A percentile compares a stretch with the other conserved stretches of the same genome.
Conservation (phyloP, 1,284 basidiomycete species). For the Tilletia walkeri region DNA sequence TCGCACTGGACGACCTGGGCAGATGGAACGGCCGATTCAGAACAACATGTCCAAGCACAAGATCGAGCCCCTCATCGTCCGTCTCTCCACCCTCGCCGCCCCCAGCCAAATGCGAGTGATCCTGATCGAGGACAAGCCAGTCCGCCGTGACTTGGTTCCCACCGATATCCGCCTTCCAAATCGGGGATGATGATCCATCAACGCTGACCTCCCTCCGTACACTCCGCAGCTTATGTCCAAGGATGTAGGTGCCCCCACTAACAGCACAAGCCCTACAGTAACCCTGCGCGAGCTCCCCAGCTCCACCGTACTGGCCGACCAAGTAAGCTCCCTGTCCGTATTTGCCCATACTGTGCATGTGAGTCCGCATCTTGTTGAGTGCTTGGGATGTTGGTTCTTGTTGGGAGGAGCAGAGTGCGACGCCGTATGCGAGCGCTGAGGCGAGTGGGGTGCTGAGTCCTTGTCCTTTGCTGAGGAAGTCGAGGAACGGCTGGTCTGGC, state of each 20-base stretch:
- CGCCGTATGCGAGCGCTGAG: slow-evolving; percentile 46
- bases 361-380: slow-evolving; percentile 53
- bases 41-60: not conserved
- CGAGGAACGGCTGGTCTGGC: not conserved
- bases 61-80: not conserved
- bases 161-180: slow-evolving; percentile 56
- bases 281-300: slow-evolving; percentile 50
- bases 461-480: slow-evolving; percentile 61
- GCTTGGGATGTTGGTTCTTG: slow-evolving; percentile 26
- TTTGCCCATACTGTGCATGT: slow-evolving; percentile 75
- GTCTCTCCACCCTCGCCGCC: not conserved
- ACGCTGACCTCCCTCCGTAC: not conserved
- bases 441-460: slow-evolving; percentile 64
- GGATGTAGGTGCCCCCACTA: not conserved
- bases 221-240: not conserved
- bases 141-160: slow-evolving; percentile 63
- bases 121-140: slow-evolving; percentile 60
- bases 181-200: not conserved
- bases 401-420: slow-evolving; percentile 48
- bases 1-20: not conserved
- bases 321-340: slow-evolving; percentile 90
- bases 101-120: slow-evolving; percentile 49
- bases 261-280: slow-evolving; percentile 33
- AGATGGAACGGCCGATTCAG: not conserved
- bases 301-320: slow-evolving; percentile 87